A percentile compares a stretch with the other conserved stretches of the same genome.
Evolutionary conservation across 2,329 filamentous ascomycete species (phyloP).

Genomic region (Ascocoryne sarcoides): DNA sequence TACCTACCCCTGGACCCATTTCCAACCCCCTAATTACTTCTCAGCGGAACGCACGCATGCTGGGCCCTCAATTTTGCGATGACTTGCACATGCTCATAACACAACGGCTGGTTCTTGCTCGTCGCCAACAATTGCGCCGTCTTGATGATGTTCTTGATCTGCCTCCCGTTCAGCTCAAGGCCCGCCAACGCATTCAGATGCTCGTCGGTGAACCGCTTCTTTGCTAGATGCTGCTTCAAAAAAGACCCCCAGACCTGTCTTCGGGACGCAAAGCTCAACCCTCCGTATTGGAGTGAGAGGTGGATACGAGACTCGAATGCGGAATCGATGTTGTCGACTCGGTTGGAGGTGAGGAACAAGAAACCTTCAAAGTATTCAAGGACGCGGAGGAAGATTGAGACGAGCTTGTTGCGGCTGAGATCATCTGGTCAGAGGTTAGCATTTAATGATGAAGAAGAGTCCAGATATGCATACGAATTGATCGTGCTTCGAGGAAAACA

Average conservation of each 20-base stretch:
- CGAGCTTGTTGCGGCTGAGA: slow-evolving; percentile 34
- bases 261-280: slow-evolving; percentile 17
- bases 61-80: neutral
- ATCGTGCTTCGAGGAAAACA: slow-evolving; percentile 39
- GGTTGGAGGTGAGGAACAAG: slow-evolving; percentile 32
- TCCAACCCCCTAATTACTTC: neutral
- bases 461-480: slow-evolving; percentile 5
- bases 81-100: neutral
- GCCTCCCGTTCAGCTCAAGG: slow-evolving; percentile 21
- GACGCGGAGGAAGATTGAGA: slow-evolving; percentile 30
- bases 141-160: slow-evolving; percentile 27
- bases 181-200: neutral
- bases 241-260: slow-evolving; percentile 20
- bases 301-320: slow-evolving; percentile 31
- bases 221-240: slow-evolving; percentile 10
- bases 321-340: slow-evolving; percentile 27
- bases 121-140: slow-evolving; percentile 15
- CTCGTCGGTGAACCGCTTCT: slow-evolving; percentile 1
- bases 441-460: too few relatives aligned
- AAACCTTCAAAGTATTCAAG: slow-evolving; percentile 34
- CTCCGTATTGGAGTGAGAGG: slow-evolving; percentile 21
- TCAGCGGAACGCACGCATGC: neutral
- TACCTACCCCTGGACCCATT: too few relatives aligned
- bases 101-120: neutral
- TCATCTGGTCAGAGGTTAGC: too few relatives aligned